Evolutionary conservation across 441 rosid species (phyloP).

Genomic region (Erodium moschatum): DNA sequence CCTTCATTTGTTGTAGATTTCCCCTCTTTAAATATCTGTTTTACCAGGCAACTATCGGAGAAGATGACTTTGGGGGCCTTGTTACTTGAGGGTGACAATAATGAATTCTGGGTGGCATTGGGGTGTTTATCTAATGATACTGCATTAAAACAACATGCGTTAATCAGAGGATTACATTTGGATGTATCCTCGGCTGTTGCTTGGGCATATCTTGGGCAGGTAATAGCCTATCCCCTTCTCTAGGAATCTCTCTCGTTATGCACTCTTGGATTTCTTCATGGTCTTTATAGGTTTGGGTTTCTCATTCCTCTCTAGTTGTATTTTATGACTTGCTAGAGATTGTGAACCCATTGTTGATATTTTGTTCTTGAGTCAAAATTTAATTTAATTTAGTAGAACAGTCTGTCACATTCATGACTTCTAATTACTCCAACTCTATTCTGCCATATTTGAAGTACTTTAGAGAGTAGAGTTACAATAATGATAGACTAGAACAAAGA

Average conservation of each 20-base stretch:
- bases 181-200: conserved; percentile 77
- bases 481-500: neutral
- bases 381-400: neutral
- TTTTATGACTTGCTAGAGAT: conserved; percentile 9
- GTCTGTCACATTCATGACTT: neutral
- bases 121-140: conserved; percentile 60
- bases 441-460: neutral
- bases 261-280: neutral
- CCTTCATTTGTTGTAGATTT: conserved; percentile 12
- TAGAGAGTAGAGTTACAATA: neutral
- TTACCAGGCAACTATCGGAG: conserved; percentile 77
- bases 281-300: neutral
- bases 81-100: conserved; percentile 69
- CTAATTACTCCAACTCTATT: neutral
- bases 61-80: conserved; percentile 88
- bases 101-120: conserved; percentile 77
- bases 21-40: conserved; percentile 24
- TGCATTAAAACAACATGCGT: conserved; percentile 76
- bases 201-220: conserved; percentile 94
- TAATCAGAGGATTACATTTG: conserved; percentile 81
- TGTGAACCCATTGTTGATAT: neutral
- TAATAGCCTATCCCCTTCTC: conserved; percentile 22
- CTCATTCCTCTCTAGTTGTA: neutral
- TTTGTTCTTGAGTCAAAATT: neutral
- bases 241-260: conserved; percentile 9